Evolutionary conservation across 139 green algal species (phyloP).

Genomic region (Zygnema circumcarinatum): DNA sequence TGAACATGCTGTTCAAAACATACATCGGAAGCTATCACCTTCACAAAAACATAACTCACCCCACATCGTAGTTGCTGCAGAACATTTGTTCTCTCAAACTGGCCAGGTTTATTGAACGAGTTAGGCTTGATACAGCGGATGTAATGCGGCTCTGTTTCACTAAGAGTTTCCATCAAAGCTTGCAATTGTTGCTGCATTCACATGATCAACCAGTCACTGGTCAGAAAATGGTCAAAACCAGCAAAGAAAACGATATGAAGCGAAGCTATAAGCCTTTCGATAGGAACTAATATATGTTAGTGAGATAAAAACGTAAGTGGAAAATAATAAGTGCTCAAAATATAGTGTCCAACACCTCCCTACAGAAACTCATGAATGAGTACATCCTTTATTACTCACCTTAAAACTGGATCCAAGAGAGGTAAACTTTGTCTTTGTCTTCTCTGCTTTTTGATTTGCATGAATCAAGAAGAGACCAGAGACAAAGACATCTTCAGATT

Average conservation of each 20-base stretch:
- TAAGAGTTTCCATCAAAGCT: conserved; percentile 91
- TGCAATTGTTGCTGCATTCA: conserved; percentile 77
- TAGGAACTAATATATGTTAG: not conserved
- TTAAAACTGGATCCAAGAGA: conserved; percentile 92
- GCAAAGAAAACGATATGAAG: not conserved
- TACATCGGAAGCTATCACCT: too few relatives aligned
- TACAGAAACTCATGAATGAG: too few relatives aligned
- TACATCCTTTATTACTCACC: too few relatives aligned
- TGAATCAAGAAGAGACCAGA: conserved; percentile 67
- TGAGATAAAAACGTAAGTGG: too few relatives aligned
- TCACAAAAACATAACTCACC: conserved; percentile 21
- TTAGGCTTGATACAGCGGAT: conserved; percentile 99
- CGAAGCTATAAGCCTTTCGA: not conserved
- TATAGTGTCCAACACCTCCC: too few relatives aligned
- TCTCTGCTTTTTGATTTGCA: conserved; percentile 19
- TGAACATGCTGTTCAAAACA: too few relatives aligned
- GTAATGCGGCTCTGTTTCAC: conserved; percentile 95
- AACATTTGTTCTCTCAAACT: conserved; percentile 92
- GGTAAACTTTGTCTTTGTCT: conserved; percentile 63
- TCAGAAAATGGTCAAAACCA: not conserved
- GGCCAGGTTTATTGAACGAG: conserved; percentile 70
- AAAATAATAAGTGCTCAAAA: too few relatives aligned
- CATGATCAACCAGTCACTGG: too few relatives aligned
- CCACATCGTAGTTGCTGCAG: conserved; percentile 98
- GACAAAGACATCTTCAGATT: conserved; percentile 72